Conservation (phyloP, 2,329 filamentous ascomycete species). For the Penicillium freii region DNA sequence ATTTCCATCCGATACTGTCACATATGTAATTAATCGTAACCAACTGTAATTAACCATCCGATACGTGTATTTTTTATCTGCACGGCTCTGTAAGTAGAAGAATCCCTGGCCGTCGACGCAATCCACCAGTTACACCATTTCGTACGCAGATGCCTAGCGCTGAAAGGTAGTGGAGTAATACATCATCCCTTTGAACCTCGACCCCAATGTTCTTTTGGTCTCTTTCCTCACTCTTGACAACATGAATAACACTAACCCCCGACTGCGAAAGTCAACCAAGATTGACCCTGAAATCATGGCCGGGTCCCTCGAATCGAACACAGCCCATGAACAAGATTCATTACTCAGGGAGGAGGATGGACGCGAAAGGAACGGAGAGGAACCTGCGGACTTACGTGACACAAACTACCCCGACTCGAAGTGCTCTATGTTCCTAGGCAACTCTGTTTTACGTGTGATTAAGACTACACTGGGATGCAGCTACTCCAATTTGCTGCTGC, state of each 20-base stretch:
- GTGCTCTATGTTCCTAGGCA: slow-evolving; percentile 49
- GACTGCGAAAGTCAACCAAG: slow-evolving; percentile 8
- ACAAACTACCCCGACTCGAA: background rate
- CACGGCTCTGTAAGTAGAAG: background rate
- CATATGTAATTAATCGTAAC: background rate
- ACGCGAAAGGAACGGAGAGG: background rate
- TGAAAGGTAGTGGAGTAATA: background rate
- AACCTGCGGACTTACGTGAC: background rate
- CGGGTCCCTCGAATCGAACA: background rate
- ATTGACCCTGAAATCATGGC: background rate
- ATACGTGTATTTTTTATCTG: background rate
- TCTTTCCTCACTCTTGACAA: background rate
- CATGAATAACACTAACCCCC: slow-evolving; percentile 2
- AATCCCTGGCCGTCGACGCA: background rate
- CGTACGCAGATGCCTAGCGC: background rate
- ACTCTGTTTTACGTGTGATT: background rate
- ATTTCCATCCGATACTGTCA: background rate
- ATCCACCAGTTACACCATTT: background rate
- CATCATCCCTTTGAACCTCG: background rate
- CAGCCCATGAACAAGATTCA: background rate
- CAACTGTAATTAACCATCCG: background rate
- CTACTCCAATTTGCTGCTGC: slow-evolving; percentile 74
- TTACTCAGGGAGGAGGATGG: background rate
- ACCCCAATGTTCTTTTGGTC: background rate
- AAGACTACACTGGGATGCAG: slow-evolving; percentile 61